Evolutionary conservation across 371 early-diverging fungal genomes (phyloP), one percentile per base, ranked within the genome.

Genomic region (Capillidium heterosporum): DNA sequence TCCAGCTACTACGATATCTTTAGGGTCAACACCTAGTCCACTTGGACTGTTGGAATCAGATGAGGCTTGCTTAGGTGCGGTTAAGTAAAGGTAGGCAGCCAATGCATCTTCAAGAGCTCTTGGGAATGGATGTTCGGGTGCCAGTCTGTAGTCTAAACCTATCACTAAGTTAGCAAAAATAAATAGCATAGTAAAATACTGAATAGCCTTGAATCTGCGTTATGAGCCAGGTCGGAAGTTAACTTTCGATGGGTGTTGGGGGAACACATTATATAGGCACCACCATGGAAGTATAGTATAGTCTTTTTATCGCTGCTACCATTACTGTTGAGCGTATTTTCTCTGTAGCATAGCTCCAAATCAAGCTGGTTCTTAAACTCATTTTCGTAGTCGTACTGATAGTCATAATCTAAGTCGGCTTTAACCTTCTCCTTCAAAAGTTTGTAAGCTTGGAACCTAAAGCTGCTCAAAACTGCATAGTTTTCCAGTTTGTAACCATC

Each of bases 71-170:
- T 35, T 35, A 13, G 35, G 35, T 11, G 48, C 66, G 1, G 65
- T 68, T 35, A 95, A 65, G 54, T 76, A 74, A 39, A 75, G 49
- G 59, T 87, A 91, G 0, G 86, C 79, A 23, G 81, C 72, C 26
- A 84, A 69, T 32, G 77, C 81, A 68, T 91, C 91, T 49, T 84
- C 80, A 11, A 93, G 68, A 8, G 83, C 84, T 26, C 77, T 70
- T 1, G 94, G 94, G 59, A 89, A 91, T 8, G 87, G 81, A 52
- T 75, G 61, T 39, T 87, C 82, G 0, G 94, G 94, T 0, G 88
- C 84, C 24, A 87, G 65, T n/a, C 90, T 71, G 40, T 74, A 74
- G 40, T 63, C 65, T 17, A 74, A 49, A 27, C 65, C 73, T 71
- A 50, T 11, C 26, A 56, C 32, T 41, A 27, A 17, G 27, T 19